Base-by-base conservation (phyloP, 2,329 filamentous ascomycete genomes). In the Trichophyton rubrum region DNA sequence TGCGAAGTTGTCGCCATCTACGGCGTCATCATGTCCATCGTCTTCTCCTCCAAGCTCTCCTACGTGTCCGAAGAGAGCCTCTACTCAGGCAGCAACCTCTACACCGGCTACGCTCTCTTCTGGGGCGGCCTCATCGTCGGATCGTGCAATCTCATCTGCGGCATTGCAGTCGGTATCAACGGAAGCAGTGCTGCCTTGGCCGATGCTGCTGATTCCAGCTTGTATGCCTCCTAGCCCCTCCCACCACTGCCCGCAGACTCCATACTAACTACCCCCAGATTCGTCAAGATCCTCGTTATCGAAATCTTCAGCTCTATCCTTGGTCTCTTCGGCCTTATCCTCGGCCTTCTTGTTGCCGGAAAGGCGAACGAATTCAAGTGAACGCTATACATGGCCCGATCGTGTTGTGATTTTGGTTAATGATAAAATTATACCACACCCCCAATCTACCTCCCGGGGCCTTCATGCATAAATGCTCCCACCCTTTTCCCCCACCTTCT, bases 1-100 rank as follows among this genome's bases (percentile, higher is more conserved):
- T 99, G 93, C 80, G 93, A 99, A 79, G 93, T 99, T 71, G 93
- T 99, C 70, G 93, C 93, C 76, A 99, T 99, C 75, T 99, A 99
- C 82, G 95, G 95, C 69, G 92, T 99, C 77, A 99, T 99, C 78
- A 99, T 99, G 90, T 88, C 91, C 69, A 99, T 99, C 73, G 88
- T 99, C 70, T 97, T 97, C 79, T 95, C 91, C 51, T 83, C 91
- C 64, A 95, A 96, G 76, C 78, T 99, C 68, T 82, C 83, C 68
- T 74, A 81, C 60, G 82, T 93, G 33, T 71, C 79, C 49, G 81
- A 81, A 61, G 82, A 86, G 43, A 80, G 81, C 17, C 75, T 90
- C 33, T 88, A 87, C 77, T 87, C 87, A 11, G 84, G 82, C 59
- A 85, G 84, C 72, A 89, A 90, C 70, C 93, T 92, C 78, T 99